Evolutionary conservation across 1,284 basidiomycete species (phyloP).

Genomic region (Boletus smithii): DNA sequence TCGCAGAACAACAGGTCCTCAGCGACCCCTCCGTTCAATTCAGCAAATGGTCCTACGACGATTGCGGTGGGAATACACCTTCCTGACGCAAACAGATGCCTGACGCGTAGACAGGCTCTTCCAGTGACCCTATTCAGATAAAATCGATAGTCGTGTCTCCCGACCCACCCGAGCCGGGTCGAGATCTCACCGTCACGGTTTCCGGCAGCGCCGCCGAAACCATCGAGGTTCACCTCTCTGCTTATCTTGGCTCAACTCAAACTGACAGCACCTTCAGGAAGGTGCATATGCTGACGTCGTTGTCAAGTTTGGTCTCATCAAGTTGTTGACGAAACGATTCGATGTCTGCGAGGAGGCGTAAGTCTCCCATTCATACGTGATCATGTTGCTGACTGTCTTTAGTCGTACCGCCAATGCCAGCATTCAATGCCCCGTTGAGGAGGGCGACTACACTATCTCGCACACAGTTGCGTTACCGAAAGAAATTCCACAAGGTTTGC

Average conservation of each 20-base stretch:
- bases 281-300: slow-evolving; percentile 86
- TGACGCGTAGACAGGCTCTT: too few species aligned
- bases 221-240: slow-evolving; percentile 58
- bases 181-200: slow-evolving; percentile 80
- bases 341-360: slow-evolving; percentile 93
- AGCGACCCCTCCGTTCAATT: slow-evolving; percentile 35
- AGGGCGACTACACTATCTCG: slow-evolving; percentile 64
- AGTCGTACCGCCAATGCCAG: slow-evolving; percentile 67
- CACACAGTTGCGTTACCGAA: slow-evolving; percentile 83
- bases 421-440: slow-evolving; percentile 77
- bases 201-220: slow-evolving; percentile 53
- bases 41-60: slow-evolving; percentile 49
- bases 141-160: slow-evolving; percentile 68
- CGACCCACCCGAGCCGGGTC: slow-evolving; percentile 80
- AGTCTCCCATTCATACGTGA: slow-evolving; percentile 36
- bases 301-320: slow-evolving; percentile 88
- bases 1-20: slow-evolving; percentile 43
- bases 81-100: neutral
- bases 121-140: slow-evolving; percentile 59
- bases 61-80: slow-evolving; percentile 51
- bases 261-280: slow-evolving; percentile 51
- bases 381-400: slow-evolving; percentile 9
- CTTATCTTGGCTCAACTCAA: neutral
- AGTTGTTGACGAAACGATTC: slow-evolving; percentile 76
- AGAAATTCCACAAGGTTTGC: slow-evolving; percentile 84